Evolutionary conservation across 2,329 filamentous ascomycete genomes (phyloP).

Genomic region (Ceratocystis colombiana): DNA sequence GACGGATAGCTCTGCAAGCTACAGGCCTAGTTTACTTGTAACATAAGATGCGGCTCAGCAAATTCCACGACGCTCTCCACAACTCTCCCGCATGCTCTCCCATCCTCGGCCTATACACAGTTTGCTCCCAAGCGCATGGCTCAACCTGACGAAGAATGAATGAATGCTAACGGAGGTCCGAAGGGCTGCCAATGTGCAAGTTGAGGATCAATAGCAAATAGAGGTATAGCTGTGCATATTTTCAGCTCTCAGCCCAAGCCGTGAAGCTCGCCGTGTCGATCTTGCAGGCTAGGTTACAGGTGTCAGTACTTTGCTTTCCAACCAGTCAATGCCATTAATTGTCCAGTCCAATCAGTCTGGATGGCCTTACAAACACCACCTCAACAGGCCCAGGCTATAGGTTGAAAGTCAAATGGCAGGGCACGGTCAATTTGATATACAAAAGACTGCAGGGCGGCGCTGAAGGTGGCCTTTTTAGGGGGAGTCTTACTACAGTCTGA

Average conservation of each 20-base stretch:
- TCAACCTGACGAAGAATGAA: neutral
- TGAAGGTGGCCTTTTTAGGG: neutral
- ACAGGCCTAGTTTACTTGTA: neutral
- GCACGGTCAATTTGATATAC: neutral
- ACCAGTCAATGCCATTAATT: neutral
- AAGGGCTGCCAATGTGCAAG: neutral
- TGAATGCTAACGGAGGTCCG: slow-evolving; percentile 1
- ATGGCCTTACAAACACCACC: no score
- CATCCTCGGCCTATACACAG: neutral
- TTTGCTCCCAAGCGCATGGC: neutral
- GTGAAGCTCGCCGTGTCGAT: neutral
- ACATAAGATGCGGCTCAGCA: neutral
- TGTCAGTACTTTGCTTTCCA: neutral
- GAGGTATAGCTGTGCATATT: neutral
- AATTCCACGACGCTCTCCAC: neutral
- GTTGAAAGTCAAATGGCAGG: no score
- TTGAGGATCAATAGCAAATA: neutral
- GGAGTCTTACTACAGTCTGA: neutral
- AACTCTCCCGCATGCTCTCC: neutral
- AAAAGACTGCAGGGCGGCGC: neutral
- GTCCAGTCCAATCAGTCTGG: no score
- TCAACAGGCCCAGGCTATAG: no score
- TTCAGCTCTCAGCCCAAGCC: neutral
- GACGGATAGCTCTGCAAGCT: no score
- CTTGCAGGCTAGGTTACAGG: neutral